These are phyloP conservation scores for Phialophora tarda DNA, from an alignment of 2,329 filamentous ascomycete species.

Conservation along the genomic window DNA sequence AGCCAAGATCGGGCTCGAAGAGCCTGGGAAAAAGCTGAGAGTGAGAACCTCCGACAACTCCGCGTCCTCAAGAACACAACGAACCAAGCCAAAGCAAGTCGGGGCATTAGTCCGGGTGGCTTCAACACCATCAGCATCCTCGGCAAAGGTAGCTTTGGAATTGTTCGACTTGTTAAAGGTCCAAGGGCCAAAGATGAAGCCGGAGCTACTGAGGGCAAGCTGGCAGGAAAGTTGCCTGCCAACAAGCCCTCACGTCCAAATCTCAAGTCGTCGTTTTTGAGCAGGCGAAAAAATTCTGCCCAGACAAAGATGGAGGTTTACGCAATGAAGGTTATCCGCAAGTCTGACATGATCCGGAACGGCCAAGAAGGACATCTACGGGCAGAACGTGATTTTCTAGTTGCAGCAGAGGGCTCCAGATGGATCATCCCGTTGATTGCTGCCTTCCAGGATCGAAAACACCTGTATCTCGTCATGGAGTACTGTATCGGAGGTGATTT, in stretches of 20 bases:
- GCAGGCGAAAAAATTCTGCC: slow-evolving; percentile 6
- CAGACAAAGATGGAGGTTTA: slow-evolving; percentile 66
- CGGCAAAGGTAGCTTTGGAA: slow-evolving; percentile 92
- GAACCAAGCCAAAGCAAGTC: slow-evolving; percentile 49
- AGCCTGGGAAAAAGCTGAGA: slow-evolving; percentile 71
- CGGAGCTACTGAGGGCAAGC: slow-evolving; percentile 11
- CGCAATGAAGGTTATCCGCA: slow-evolving; percentile 97
- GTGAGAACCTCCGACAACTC: slow-evolving; percentile 73
- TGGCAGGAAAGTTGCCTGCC: slow-evolving; percentile 13
- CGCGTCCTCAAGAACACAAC: slow-evolving; percentile 72
- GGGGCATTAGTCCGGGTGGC: slow-evolving; percentile 63
- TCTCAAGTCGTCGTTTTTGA: slow-evolving; percentile 13
- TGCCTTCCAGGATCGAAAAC: slow-evolving; percentile 84
- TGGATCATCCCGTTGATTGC: slow-evolving; percentile 89
- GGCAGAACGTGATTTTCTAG: slow-evolving; percentile 89
- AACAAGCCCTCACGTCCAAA: slow-evolving; percentile 16
- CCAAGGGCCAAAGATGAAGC: slow-evolving; percentile 46
- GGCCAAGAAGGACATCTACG: slow-evolving; percentile 91
- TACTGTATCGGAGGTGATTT: slow-evolving; percentile 98
- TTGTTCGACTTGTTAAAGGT: slow-evolving; percentile 83
- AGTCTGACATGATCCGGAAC: slow-evolving; percentile 88
- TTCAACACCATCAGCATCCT: slow-evolving; percentile 83
- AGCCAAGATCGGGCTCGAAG: slow-evolving; percentile 51
- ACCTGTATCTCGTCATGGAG: slow-evolving; percentile 94
- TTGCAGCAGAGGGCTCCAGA: slow-evolving; percentile 81